Evolutionary conservation across 148 eudicot species (phyloP).

Genomic region (Silene latifolia): DNA sequence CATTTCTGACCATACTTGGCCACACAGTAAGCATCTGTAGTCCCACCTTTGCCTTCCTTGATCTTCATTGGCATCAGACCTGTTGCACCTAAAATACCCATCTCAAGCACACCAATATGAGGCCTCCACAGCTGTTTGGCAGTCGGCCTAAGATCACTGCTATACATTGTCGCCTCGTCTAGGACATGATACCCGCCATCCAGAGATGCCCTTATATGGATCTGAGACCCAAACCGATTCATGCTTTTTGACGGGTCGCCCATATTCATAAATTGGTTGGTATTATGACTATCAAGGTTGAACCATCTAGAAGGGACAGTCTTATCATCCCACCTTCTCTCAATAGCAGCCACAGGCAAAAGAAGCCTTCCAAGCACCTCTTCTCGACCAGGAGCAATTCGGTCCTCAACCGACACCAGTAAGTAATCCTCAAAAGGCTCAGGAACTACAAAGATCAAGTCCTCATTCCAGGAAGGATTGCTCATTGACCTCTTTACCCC

Average conservation of each 20-base stretch:
- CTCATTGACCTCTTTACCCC: slow-evolving; percentile 39
- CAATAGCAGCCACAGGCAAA: slow-evolving; percentile 48
- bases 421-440: slow-evolving; percentile 89
- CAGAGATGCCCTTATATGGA: slow-evolving; percentile 64
- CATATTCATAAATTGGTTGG: slow-evolving; percentile 21
- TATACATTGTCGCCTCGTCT: slow-evolving; percentile 84
- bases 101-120: slow-evolving; percentile 83
- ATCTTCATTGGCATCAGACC: slow-evolving; percentile 81
- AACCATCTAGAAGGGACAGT: slow-evolving; percentile 67
- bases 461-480: slow-evolving; percentile 80
- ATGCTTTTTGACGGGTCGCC: slow-evolving; percentile 40
- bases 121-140: slow-evolving; percentile 94
- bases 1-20: slow-evolving; percentile 95
- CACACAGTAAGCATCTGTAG: slow-evolving; percentile 83
- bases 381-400: slow-evolving; percentile 59
- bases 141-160: slow-evolving; percentile 82
- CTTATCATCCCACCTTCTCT: slow-evolving; percentile 64
- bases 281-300: slow-evolving; percentile 52
- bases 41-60: slow-evolving; percentile 67
- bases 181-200: slow-evolving; percentile 96
- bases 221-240: slow-evolving; percentile 58
- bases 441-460: slow-evolving; percentile 83
- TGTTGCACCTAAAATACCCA: slow-evolving; percentile 81
- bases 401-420: slow-evolving; percentile 69
- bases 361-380: slow-evolving; percentile 68